Percentiles rank a stretch among this genome's conserved stretches.
Evolutionary conservation across 257 asterid species (phyloP).

Genomic region (Nicotiana attenuata): DNA sequence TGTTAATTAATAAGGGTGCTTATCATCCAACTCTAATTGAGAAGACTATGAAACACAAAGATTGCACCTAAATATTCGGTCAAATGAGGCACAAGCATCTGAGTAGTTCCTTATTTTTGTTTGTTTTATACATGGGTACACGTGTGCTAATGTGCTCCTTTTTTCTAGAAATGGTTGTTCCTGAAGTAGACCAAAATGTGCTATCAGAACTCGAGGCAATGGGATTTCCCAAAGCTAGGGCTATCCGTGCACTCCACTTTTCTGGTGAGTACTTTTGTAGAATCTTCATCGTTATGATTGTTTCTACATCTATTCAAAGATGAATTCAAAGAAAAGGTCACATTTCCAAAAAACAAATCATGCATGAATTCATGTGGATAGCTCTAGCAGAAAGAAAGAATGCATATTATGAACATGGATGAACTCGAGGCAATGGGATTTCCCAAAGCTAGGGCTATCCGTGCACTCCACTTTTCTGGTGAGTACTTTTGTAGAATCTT

Average conservation of each 20-base stretch:
- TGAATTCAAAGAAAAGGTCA: background rate
- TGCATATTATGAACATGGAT: too few species aligned
- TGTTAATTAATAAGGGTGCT: background rate
- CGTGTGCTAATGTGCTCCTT: background rate
- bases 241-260: constrained; percentile 80
- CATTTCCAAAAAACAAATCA: background rate
- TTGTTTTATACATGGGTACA: background rate
- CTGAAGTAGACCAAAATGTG: constrained; percentile 79
- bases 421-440: constrained; percentile 74
- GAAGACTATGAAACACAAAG: background rate
- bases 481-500: constrained; percentile 11
- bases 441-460: constrained; percentile 74
- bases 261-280: constrained; percentile 47
- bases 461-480: constrained; percentile 93
- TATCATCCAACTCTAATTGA: background rate
- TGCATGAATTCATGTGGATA: background rate
- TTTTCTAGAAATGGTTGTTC: constrained; percentile 76
- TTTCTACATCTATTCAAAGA: background rate
- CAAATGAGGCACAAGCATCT: background rate
- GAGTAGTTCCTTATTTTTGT: background rate
- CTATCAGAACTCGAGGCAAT: constrained; percentile 72
- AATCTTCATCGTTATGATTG: constrained; percentile 5
- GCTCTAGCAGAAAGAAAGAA: too few species aligned
- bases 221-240: constrained; percentile 89
- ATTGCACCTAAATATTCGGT: background rate